These are phyloP conservation scores for Tremellales sp. DNA, from an alignment of 1,284 basidiomycete genomes.

Conservation along the genomic window DNA sequence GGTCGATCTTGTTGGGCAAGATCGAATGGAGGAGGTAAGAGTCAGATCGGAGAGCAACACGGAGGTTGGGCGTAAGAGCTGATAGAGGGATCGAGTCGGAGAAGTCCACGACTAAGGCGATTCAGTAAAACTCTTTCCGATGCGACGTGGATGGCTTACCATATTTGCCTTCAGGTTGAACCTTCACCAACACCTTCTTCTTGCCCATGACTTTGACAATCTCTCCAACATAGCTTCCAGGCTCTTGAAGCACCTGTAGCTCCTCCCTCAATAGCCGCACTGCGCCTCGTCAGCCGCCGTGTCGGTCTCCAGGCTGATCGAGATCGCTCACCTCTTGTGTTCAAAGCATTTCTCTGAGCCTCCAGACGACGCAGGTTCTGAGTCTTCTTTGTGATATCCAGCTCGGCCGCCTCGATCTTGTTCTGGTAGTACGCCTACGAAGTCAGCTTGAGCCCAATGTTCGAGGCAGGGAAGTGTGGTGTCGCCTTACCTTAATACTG, in stretches of 20 bases:
- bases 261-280: constrained; percentile 88
- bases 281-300: constrained; percentile 16
- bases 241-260: constrained; percentile 90
- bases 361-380: constrained; percentile 93
- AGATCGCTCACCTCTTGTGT: constrained; percentile 71
- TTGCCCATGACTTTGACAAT: constrained; percentile 99
- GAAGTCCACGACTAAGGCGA: constrained; percentile 77
- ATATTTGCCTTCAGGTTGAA: constrained; percentile 98
- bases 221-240: constrained; percentile 96
- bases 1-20: constrained; percentile 91
- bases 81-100: constrained; percentile 81
- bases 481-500: background rate
- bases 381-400: constrained; percentile 91
- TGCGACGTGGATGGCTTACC: constrained; percentile 54
- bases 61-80: constrained; percentile 76
- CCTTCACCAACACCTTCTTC: constrained; percentile 97
- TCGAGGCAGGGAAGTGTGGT: background rate
- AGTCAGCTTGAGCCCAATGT: background rate
- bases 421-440: constrained; percentile 82
- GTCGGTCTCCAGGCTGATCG: background rate
- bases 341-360: constrained; percentile 93
- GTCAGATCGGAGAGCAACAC: constrained; percentile 93
- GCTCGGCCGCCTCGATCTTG: constrained; percentile 89
- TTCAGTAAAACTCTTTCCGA: background rate
- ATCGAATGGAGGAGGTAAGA: constrained; percentile 93